phyloP scores from a whole-genome alignment of 2,329 filamentous ascomycete species.

The Cordyceps cateniannulata region DNA sequence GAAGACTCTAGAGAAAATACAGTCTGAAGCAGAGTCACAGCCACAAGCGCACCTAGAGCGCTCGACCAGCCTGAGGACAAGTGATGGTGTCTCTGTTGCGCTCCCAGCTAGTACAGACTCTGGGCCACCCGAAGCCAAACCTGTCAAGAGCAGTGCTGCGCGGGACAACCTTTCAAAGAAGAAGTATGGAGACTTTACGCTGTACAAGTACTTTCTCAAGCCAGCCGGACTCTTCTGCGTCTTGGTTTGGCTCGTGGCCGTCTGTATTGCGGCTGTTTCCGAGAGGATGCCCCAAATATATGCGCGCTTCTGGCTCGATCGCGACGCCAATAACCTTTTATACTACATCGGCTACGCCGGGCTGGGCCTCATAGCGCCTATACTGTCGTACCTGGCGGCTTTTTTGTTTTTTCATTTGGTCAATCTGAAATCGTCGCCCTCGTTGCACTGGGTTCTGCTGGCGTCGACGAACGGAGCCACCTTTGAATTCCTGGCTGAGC shows the following conservation, averaged over 20 bases:
- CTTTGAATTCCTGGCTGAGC: conserved; percentile 16
- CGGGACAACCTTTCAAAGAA: neutral
- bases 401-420: neutral
- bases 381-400: neutral
- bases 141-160: neutral
- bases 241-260: neutral
- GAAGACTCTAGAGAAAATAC: neutral
- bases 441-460: neutral
- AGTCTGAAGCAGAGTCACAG: neutral
- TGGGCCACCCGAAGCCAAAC: neutral
- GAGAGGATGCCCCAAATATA: neutral
- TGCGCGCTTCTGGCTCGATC: conserved; percentile 12
- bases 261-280: neutral
- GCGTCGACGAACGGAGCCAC: conserved; percentile 4
- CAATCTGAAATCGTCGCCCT: neutral
- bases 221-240: neutral
- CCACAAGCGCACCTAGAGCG: neutral
- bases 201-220: conserved; percentile 5
- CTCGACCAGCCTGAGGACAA: neutral
- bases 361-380: neutral
- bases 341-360: conserved; percentile 9
- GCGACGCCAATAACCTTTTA: neutral
- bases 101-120: neutral
- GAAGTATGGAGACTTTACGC: neutral
- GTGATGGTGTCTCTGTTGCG: neutral